Evolutionary conservation across 1,284 basidiomycete genomes (phyloP).

Genomic region (Fistulinella cinereoalba): DNA sequence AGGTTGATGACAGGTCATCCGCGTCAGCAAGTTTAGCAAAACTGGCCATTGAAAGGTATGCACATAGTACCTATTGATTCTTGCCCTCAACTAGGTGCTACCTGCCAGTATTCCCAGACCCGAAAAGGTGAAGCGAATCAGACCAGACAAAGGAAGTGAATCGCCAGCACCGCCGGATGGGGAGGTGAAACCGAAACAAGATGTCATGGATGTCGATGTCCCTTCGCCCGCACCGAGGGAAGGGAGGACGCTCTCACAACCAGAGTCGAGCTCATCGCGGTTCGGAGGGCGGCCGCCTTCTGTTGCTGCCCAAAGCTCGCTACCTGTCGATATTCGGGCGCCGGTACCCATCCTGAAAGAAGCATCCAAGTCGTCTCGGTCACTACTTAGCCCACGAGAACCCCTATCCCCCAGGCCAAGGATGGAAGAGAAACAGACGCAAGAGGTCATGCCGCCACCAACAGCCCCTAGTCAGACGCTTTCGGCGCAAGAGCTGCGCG

Average conservation of each 20-base stretch:
- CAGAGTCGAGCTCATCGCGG: slow-evolving; percentile 22
- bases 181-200: slow-evolving; percentile 28
- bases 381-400: slow-evolving; percentile 35
- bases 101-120: slow-evolving; percentile 63
- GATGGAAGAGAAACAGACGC: slow-evolving; percentile 27
- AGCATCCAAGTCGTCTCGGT: slow-evolving; percentile 13
- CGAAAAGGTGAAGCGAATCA: slow-evolving; percentile 69
- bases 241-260: slow-evolving; percentile 17
- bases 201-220: slow-evolving; percentile 43
- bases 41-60: slow-evolving; percentile 63
- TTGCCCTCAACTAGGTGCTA: slow-evolving; percentile 5
- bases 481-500: slow-evolving; percentile 77
- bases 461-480: slow-evolving; percentile 72
- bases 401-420: slow-evolving; percentile 41
- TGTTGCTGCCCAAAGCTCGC: slow-evolving; percentile 11
- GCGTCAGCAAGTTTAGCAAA: slow-evolving; percentile 44
- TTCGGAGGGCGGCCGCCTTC: slow-evolving; percentile 22
- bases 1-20: slow-evolving; percentile 21
- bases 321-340: slow-evolving; percentile 18
- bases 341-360: slow-evolving; percentile 23
- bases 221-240: slow-evolving; percentile 20
- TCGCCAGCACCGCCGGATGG: slow-evolving; percentile 41
- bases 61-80: slow-evolving; percentile 17
- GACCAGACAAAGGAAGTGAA: slow-evolving; percentile 50
- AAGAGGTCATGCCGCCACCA: slow-evolving; percentile 67